A percentile compares a stretch with the other conserved stretches of the same genome.
Evolutionary conservation across 2,329 filamentous ascomycete genomes (phyloP).

Genomic region (Balansia obtecta): DNA sequence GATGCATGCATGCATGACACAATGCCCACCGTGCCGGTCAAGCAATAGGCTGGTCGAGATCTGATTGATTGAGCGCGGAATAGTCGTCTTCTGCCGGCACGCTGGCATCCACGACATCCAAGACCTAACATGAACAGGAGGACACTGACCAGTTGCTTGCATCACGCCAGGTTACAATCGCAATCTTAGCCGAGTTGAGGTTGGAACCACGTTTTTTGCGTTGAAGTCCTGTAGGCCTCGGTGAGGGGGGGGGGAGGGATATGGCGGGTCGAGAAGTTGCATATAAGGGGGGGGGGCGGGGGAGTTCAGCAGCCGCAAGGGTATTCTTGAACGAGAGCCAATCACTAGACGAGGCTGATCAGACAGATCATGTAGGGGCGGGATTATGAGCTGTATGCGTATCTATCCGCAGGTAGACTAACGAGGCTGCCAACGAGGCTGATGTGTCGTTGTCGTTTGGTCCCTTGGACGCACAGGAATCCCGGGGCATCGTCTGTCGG

Average conservation of each 20-base stretch:
- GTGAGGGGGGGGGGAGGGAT: no score
- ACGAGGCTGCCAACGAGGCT: no score
- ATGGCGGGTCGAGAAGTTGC: not conserved
- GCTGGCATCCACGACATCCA: not conserved
- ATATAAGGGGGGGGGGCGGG: not conserved
- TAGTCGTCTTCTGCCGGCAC: not conserved
- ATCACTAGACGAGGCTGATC: not conserved
- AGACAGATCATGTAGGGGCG: no score
- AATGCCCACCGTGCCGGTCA: no score
- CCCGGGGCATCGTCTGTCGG: no score
- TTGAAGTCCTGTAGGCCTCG: not conserved
- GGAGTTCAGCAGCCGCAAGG: not conserved
- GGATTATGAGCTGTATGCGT: no score
- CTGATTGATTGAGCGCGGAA: not conserved
- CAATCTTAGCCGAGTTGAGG: not conserved
- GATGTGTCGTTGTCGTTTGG: no score
- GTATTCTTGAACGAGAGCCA: not conserved
- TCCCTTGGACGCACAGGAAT: no score
- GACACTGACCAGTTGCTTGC: not conserved
- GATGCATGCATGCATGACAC: no score
- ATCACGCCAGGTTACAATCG: not conserved
- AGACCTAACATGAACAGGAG: not conserved
- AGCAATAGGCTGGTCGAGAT: not conserved
- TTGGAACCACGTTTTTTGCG: not conserved
- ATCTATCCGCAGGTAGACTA: no score